phyloP scores from a whole-genome alignment of 169 alveolate species.

The Eimeria zaria region DNA sequence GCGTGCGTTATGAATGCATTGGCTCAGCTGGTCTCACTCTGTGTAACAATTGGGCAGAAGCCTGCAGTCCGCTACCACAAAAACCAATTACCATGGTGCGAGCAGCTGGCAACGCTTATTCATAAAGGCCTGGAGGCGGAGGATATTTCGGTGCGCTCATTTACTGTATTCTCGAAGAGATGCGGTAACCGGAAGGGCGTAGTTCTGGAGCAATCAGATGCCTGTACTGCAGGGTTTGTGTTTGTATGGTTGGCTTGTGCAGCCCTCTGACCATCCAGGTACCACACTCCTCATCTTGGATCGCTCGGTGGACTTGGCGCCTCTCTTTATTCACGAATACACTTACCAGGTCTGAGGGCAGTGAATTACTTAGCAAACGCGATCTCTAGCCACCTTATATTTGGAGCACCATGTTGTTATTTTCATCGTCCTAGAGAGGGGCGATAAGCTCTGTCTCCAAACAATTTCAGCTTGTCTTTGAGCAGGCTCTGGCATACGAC shows the following conservation, averaged over 20 bases:
- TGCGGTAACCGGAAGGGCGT: too few relatives aligned
- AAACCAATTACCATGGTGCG: conserved; percentile 50
- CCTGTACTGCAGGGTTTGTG: not conserved
- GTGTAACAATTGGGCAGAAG: conserved; percentile 77
- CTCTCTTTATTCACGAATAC: conserved; percentile 85
- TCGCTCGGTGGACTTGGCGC: conserved; percentile 83
- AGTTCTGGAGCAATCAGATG: not conserved
- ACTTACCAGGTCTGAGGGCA: conserved; percentile 80
- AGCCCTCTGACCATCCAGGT: conserved; percentile 32
- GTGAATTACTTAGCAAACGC: not conserved
- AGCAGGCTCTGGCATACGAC: conserved; percentile 83
- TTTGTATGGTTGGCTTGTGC: conserved; percentile 17
- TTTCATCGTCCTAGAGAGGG: not conserved
- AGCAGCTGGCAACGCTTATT: conserved; percentile 63
- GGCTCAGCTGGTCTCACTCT: conserved; percentile 76
- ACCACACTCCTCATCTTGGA: conserved; percentile 70
- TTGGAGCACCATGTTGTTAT: not conserved
- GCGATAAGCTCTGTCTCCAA: not conserved
- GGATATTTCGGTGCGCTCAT: conserved; percentile 21
- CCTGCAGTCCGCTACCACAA: conserved; percentile 84
- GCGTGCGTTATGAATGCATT: not conserved
- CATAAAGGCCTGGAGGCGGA: conserved; percentile 48
- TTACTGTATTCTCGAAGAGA: not conserved
- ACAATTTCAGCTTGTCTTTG: not conserved
- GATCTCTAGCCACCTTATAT: not conserved